Evolutionary conservation across 331 rosid genomes (phyloP), one percentile per base, ranked within the genome.

Genomic region (Ulmus americana): DNA sequence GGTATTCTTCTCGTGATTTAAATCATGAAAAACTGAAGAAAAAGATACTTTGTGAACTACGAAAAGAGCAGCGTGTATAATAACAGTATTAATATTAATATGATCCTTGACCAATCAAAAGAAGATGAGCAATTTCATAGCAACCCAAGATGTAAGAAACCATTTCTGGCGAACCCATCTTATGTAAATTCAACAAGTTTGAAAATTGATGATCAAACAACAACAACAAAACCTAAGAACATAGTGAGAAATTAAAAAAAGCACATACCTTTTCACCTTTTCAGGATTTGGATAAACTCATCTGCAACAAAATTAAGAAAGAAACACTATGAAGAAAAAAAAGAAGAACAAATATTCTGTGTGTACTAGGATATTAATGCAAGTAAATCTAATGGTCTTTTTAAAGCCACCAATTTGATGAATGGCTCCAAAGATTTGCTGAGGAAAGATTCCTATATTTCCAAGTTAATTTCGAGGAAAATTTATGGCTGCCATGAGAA

Each of bases 351-450:
- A 56, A 7, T 35, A 22, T 15, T 50, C 16, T n/a, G 8, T 50
- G 6, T n/a, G 16, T 16, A 0, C 1, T 13, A 22, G 55, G 20
- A 13, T 50, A 10, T 50, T 13, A n/a, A 50, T 50, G 22, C 28
- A 28, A 22, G 39, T 45, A 44, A 63, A 42, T 50, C 38, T 47
- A 50, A 15, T n/a, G 44, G 6, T 45, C 40, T 65, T 6, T 28
- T 42, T 13, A 66, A 68, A 71, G 72, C 78, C 82, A 77, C 78
- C 69, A 72, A 35, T 70, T 64, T 58, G 45, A 63, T 69, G 72
- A 58, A 77, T 64, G 81, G 76, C 65, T 61, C 46, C 40, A 15
- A 39, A 71, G 74, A 71, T 67, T 66, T 59, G 45, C 28, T 65
- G 35, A 46, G 20, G 6, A 13, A 35, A 52, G 39, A 61, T 16